A percentile compares a stretch with the other conserved stretches of the same genome.
Conservation (phyloP, 2,329 filamentous ascomycete species). For the Penicillium hordei region DNA sequence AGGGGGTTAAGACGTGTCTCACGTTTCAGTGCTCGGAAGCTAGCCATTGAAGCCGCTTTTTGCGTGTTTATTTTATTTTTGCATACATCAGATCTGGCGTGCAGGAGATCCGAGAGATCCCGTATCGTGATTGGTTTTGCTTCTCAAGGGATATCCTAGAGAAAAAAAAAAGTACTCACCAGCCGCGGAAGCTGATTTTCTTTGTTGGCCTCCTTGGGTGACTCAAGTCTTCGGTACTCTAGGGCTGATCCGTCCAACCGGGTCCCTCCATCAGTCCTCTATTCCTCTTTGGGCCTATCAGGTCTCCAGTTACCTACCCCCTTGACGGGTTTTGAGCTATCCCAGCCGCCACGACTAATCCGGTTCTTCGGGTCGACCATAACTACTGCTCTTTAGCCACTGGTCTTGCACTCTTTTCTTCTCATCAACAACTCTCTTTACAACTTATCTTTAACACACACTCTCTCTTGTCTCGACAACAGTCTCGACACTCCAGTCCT, state of each 20-base stretch:
- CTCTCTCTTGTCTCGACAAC: not conserved
- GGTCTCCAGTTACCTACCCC: slow-evolving; percentile 2
- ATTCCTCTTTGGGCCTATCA: slow-evolving; percentile 8
- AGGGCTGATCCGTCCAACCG: slow-evolving; percentile 6
- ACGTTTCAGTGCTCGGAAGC: slow-evolving; percentile 9
- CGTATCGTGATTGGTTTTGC: slow-evolving; percentile 4
- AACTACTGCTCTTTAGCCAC: slow-evolving; percentile 4
- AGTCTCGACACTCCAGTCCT: not conserved
- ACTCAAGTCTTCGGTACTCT: slow-evolving; percentile 4
- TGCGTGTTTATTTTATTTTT: slow-evolving; percentile 9
- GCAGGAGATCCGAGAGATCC: slow-evolving; percentile 10
- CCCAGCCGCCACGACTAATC: slow-evolving; percentile 14
- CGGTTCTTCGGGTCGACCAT: slow-evolving; percentile 1
- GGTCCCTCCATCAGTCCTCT: not conserved
- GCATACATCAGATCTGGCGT: slow-evolving; percentile 17
- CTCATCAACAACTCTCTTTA: not conserved
- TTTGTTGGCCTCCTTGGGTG: slow-evolving; percentile 4
- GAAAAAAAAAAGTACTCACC: not conserved
- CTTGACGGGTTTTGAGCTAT: slow-evolving; percentile 15
- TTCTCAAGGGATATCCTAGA: slow-evolving; percentile 5
- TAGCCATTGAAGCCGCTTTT: slow-evolving; percentile 4
- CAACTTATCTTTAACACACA: not conserved
- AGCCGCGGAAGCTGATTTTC: slow-evolving; percentile 6
- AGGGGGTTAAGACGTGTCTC: slow-evolving; percentile 14
- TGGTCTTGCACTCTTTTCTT: not conserved